A percentile compares a stretch with the other conserved stretches of the same genome.
These are phyloP conservation scores for Trypanosomatidae sp. DNA, from an alignment of 208 protist species.

Conservation along the genomic window DNA sequence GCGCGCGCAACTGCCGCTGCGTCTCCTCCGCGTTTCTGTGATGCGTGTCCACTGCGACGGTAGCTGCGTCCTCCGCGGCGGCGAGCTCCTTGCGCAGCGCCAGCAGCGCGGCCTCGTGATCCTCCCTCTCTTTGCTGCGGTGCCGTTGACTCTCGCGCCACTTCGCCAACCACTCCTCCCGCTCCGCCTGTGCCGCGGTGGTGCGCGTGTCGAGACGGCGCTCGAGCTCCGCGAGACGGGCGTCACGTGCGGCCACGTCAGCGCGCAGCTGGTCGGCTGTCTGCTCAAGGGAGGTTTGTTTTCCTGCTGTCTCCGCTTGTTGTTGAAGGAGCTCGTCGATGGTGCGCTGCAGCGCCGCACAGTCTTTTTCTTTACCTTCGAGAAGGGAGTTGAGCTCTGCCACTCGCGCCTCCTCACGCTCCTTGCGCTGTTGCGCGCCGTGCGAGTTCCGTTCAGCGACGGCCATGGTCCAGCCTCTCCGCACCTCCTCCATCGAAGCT, in stretches of 20 bases:
- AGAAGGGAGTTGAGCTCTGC: no score
- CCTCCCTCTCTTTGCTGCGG: conserved; percentile 13
- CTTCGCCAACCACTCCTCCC: conserved; percentile 24
- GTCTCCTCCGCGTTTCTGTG: background rate
- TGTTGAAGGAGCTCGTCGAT: no score
- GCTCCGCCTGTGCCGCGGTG: conserved; percentile 31
- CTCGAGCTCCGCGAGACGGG: conserved; percentile 5
- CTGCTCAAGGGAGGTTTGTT: conserved; percentile 12
- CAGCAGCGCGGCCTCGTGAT: background rate
- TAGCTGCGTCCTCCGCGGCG: conserved; percentile 9
- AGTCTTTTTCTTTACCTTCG: no score
- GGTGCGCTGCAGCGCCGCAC: no score
- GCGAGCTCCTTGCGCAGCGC: conserved; percentile 1
- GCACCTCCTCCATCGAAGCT: no score
- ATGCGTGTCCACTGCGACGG: background rate
- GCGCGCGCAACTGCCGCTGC: conserved; percentile 16
- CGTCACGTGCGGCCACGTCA: conserved; percentile 8
- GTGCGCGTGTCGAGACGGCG: conserved; percentile 11
- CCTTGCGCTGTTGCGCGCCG: no score
- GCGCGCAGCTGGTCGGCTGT: conserved; percentile 9
- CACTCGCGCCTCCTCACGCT: no score
- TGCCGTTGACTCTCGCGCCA: conserved; percentile 25
- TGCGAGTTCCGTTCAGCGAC: no score
- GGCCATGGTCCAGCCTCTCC: no score
- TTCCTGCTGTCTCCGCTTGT: no score